These are phyloP conservation scores for Fomitopsis schrenkii DNA, from an alignment of 1,284 basidiomycete genomes.

Conservation along the genomic window DNA sequence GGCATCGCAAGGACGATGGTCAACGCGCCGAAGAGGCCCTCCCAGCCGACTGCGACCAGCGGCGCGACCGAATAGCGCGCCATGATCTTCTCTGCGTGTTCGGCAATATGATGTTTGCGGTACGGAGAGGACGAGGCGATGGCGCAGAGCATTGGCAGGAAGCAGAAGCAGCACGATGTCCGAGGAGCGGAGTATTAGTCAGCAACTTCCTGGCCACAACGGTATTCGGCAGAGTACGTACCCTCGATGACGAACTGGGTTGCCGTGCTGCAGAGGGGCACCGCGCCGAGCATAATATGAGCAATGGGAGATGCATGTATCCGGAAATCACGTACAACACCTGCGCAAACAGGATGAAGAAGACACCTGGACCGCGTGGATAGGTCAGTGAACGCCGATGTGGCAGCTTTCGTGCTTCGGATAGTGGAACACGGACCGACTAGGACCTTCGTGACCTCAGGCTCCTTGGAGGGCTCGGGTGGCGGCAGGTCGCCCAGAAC, in stretches of 20 bases:
- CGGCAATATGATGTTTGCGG: background rate
- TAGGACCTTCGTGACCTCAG: slow-evolving; percentile 61
- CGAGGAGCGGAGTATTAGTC: slow-evolving; percentile 2
- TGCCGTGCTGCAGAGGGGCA: slow-evolving; percentile 58
- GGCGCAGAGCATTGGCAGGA: background rate
- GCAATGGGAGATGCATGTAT: slow-evolving; percentile 10
- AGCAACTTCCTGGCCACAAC: background rate
- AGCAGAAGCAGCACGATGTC: background rate
- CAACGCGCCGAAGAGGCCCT: slow-evolving; percentile 88
- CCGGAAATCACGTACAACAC: slow-evolving; percentile 67
- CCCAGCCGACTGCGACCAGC: slow-evolving; percentile 91
- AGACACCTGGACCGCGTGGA: slow-evolving; percentile 56
- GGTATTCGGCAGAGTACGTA: slow-evolving; percentile 29
- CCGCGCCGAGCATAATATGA: slow-evolving; percentile 7
- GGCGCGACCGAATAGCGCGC: slow-evolving; percentile 84
- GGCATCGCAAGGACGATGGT: slow-evolving; percentile 77
- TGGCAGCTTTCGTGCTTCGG: slow-evolving; percentile 3
- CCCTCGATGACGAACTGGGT: slow-evolving; percentile 95
- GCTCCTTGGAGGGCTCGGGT: slow-evolving; percentile 43
- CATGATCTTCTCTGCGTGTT: slow-evolving; percentile 78
- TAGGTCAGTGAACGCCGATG: background rate
- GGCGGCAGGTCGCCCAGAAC: slow-evolving; percentile 17
- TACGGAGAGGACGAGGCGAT: background rate
- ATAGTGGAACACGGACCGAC: slow-evolving; percentile 42
- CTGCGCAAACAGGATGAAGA: slow-evolving; percentile 95